Evolutionary conservation across 176 grass and related monocot genomes (phyloP), one percentile per base, ranked within the genome.

Genomic region (Themeda triandra): DNA sequence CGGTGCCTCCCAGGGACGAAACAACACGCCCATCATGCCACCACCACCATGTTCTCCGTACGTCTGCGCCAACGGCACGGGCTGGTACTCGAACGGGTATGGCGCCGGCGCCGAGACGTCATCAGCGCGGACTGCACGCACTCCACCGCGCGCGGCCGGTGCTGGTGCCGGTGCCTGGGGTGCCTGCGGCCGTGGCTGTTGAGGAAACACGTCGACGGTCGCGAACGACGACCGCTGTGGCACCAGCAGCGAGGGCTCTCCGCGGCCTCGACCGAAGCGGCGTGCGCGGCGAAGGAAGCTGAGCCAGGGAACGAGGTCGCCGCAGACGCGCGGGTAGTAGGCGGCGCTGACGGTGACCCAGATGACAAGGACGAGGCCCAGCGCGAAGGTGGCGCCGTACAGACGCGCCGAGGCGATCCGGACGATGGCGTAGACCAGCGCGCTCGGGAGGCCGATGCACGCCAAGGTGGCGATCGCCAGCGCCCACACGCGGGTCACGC

Each of bases 381-480:
- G 28, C 24, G 70, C 70, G 70, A 46, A 19, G 41, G 41, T 46
- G 70, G 70, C 41, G 41, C 70, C 70, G 40, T 29, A 73, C 13
- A 7, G 70, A 0, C 70, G 41, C 6, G 62, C 60, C 60, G 42
- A 41, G 3, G 64, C 41, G 42, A 51, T 25, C 6, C 44, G 19
- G 63, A 80, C 62, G 62, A 80, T 45, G 11, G 77, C 63, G 77
- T 49, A 80, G 77, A 67, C 1, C 28, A 80, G 63, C 77, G 42
- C 29, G 62, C 17, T 63, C 2, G 77, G 63, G 39, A 64, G 40
- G 40, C 40, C 77, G 77, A 80, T 5, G 62, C 63, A 80, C 3
- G 41, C 63, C 62, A 25, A 17, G 0, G 42, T 66, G 41, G 63
- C 62, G 62, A 80, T 80, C 25, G 62, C 77, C 27, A 80, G 77